A percentile compares a stretch with the other conserved stretches of the same genome.
These are phyloP conservation scores for Phaeophleospora eucalypticola DNA, from an alignment of 2,329 filamentous ascomycete genomes.

Conservation along the genomic window DNA sequence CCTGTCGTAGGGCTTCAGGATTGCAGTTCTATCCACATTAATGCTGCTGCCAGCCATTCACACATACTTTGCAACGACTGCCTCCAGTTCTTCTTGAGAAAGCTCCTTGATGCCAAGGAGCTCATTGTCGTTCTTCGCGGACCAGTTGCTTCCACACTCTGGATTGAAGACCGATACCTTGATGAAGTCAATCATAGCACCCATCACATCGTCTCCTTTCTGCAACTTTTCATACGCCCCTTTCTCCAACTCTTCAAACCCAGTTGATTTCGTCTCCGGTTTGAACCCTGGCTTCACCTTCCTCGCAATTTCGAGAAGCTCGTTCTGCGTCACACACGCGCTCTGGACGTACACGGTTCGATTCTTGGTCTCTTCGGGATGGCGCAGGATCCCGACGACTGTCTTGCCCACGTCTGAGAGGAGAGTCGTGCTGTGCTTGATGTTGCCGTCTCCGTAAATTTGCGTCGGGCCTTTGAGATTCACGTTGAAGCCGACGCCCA, in stretches of 20 bases:
- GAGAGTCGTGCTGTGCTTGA: slow-evolving; percentile 29
- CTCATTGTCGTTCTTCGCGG: slow-evolving; percentile 34
- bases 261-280: slow-evolving; percentile 20
- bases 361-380: slow-evolving; percentile 35
- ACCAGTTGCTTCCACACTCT: slow-evolving; percentile 34
- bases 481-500: slow-evolving; percentile 35
- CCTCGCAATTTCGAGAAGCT: slow-evolving; percentile 34
- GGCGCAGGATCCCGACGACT: slow-evolving; percentile 31
- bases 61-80: slow-evolving; percentile 23
- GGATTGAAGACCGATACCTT: slow-evolving; percentile 26
- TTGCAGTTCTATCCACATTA: too few relatives aligned
- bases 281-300: slow-evolving; percentile 32
- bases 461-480: slow-evolving; percentile 30
- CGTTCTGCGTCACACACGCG: slow-evolving; percentile 35
- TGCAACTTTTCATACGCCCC: slow-evolving; percentile 29
- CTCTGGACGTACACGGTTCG: slow-evolving; percentile 37
- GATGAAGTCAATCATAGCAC: slow-evolving; percentile 30
- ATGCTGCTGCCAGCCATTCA: too few relatives aligned
- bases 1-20: too few relatives aligned
- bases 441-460: slow-evolving; percentile 36
- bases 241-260: slow-evolving; percentile 29
- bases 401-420: slow-evolving; percentile 33
- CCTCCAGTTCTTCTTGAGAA: slow-evolving; percentile 27
- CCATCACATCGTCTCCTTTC: slow-evolving; percentile 21
- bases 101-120: slow-evolving; percentile 34